Conservation (phyloP, 2,329 filamentous ascomycete species). For the Fusarium chaquense region DNA sequence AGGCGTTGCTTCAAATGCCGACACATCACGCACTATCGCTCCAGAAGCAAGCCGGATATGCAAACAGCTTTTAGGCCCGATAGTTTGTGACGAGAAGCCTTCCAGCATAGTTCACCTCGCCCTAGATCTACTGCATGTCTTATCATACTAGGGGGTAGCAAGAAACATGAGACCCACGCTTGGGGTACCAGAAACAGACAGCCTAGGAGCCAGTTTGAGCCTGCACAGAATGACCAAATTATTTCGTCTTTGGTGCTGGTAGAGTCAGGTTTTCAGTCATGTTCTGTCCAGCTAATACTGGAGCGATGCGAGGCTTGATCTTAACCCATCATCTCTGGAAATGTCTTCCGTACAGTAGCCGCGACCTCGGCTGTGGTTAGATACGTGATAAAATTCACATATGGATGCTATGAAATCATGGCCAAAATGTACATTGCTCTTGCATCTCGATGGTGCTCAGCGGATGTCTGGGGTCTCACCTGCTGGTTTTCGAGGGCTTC, state of each 20-base stretch:
- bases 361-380: background rate
- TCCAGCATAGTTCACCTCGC: slow-evolving; percentile 9
- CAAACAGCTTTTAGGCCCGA: slow-evolving; percentile 13
- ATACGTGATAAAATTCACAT: slow-evolving; percentile 12
- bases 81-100: slow-evolving; percentile 2
- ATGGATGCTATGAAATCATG: slow-evolving; percentile 36
- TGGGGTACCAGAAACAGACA: background rate
- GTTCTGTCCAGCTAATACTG: slow-evolving; percentile 11
- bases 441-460: slow-evolving; percentile 24
- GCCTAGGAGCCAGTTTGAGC: background rate
- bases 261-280: background rate
- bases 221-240: background rate
- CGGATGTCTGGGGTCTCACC: slow-evolving; percentile 5
- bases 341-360: slow-evolving; percentile 13
- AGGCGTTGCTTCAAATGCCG: slow-evolving; percentile 8
- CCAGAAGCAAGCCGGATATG: slow-evolving; percentile 15
- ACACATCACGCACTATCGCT: slow-evolving; percentile 3
- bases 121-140: background rate
- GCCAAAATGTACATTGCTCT: slow-evolving; percentile 1
- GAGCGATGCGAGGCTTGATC: slow-evolving; percentile 3
- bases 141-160: background rate
- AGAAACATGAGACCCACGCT: background rate
- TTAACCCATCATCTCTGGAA: slow-evolving; percentile 1
- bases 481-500: slow-evolving; percentile 1
- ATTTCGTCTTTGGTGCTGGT: background rate